Base-by-base conservation (phyloP, 768 basidiomycete species). In the Gelatoporia subvermispora region DNA sequence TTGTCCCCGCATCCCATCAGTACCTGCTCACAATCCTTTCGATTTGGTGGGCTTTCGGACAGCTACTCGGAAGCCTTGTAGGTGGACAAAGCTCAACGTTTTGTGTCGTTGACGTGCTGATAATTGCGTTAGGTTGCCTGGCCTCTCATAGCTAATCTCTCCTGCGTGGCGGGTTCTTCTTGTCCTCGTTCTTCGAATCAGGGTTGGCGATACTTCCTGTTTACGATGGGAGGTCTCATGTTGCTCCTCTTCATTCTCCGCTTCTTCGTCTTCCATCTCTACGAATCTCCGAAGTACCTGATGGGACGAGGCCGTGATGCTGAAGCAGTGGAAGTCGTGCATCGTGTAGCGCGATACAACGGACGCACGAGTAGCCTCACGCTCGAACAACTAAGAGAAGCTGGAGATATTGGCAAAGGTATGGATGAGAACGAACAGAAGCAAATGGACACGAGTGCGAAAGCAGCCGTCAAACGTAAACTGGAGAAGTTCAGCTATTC, bases 121-220 rank as follows among this genome's bases (percentile, higher is more conserved):
- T n/a, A n/a, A n/a, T n/a, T n/a, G n/a, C n/a, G 38, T 47, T 43
- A 83, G 75, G 69, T 88, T 52, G 84, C 85, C 3, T 88, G 85
- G 86, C 82, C 84, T 1, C 68, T 89, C 11, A 74, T 88, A 42
- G 72, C 78, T n/a, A 76, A 85, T 56, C 81, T 74, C 59, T 85
- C 85, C 3, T 88, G 86, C 56, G 65, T 70, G 4, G 49, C 59
- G 18, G 56, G 53, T 43, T 20, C 64, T 1, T 58, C 64, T 41
- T 76, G 80, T 60, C 65, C 72, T 5, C 70, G 72, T 23, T 66
- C 71, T 2, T 71, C 76, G 4, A 88, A 89, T 52, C 62, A 76
- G 65, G 86, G 86, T 17, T 89, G 87, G 87, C 73, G 87, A 20
- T 87, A 87, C 61, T 81, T 86, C 60, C 68, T 86, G n/a, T 85